A percentile compares a stretch with the other conserved stretches of the same genome.
Evolutionary conservation across 2,329 filamentous ascomycete species (phyloP).

Genomic region (Aspergillus aculeatus): DNA sequence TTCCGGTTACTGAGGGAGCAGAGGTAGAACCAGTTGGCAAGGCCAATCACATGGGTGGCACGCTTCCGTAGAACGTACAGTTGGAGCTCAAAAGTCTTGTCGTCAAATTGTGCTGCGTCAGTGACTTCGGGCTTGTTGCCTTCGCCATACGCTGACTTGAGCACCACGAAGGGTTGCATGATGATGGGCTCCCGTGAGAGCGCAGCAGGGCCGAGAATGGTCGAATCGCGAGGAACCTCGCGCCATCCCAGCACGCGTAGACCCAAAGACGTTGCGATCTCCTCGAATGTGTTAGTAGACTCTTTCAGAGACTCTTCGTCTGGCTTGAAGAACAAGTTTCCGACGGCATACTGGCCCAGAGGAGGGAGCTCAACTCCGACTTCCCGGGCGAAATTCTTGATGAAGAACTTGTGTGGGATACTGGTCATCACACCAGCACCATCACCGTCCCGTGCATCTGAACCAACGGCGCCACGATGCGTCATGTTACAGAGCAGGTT

Average conservation of each 20-base stretch:
- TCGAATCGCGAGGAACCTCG: slow-evolving; percentile 90
- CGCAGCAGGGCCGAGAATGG: slow-evolving; percentile 86
- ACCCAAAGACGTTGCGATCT: slow-evolving; percentile 82
- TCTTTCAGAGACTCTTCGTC: slow-evolving; percentile 85
- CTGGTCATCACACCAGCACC: slow-evolving; percentile 99
- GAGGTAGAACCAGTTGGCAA: slow-evolving; percentile 98
- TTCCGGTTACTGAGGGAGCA: slow-evolving; percentile 97
- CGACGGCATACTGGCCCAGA: slow-evolving; percentile 90
- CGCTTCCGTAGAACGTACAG: slow-evolving; percentile 93
- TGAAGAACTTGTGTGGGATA: slow-evolving; percentile 96
- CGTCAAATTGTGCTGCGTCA: slow-evolving; percentile 78
- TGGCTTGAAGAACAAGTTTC: slow-evolving; percentile 98
- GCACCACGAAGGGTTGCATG: slow-evolving; percentile 90
- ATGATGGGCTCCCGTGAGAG: slow-evolving; percentile 93
- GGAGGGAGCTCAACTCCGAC: slow-evolving; percentile 83
- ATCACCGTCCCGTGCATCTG: slow-evolving; percentile 95
- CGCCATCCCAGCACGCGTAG: slow-evolving; percentile 94
- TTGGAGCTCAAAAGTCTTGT: slow-evolving; percentile 84
- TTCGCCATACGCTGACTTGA: slow-evolving; percentile 78
- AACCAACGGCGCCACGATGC: slow-evolving; percentile 96
- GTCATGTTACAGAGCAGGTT: slow-evolving; percentile 99
- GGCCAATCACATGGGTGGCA: slow-evolving; percentile 87
- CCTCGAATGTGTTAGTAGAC: slow-evolving; percentile 90
- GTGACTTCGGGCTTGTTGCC: slow-evolving; percentile 75
- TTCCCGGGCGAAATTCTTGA: slow-evolving; percentile 96